Base-by-base conservation (phyloP, 805 yeast genomes). In the Myxozyma geophila region DNA sequence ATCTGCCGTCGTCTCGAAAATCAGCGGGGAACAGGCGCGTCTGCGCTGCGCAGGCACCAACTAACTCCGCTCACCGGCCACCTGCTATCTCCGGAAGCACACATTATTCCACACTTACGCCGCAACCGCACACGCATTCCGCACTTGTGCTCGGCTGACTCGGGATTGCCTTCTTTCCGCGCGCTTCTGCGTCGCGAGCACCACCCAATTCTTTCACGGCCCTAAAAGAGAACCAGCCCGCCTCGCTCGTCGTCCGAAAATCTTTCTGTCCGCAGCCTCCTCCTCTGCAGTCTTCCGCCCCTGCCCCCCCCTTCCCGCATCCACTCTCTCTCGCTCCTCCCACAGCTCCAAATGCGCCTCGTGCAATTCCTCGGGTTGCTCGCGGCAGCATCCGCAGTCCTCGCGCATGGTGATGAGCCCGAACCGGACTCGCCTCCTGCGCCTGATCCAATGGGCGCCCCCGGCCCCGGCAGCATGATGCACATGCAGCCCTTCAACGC, bases 401-500 rank as follows among this genome's bases (percentile, higher is more conserved):
- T 44, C 7, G 48, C 55, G 33, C 65, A 62, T 36, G 65, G 59
- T 19, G 62, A 62, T 37, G 60, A 57, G 51, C 61, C 49, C 17
- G 59, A 40, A 21, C n/a, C n/a, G 39, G 48, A 50, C 49, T 23
- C 53, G 8, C 49, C 40, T n/a, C 60, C 54, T 28, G 23, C 48
- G 44, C 58, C 51, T 40, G 52, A 12, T 2, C 23, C 56, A 53
- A 35, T 28, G 44, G 55, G 56, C 51, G 37, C 37, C 35, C 5
- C 28, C 28, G 28, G 28, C 28, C 19, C 2, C n/a, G 50, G 36
- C 55, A 15, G 8, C 15, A 13, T 21, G 48, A 57, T 60, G 62
- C 57, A 57, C 49, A 66, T 63, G 67, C 49, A 53, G 36, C 50
- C 50, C 19, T 66, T 66, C 68, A 63, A 66, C 57, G 40, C 46